Evolutionary conservation across 1,284 basidiomycete genomes (phyloP).

Genomic region (Pseudozyma pruni): DNA sequence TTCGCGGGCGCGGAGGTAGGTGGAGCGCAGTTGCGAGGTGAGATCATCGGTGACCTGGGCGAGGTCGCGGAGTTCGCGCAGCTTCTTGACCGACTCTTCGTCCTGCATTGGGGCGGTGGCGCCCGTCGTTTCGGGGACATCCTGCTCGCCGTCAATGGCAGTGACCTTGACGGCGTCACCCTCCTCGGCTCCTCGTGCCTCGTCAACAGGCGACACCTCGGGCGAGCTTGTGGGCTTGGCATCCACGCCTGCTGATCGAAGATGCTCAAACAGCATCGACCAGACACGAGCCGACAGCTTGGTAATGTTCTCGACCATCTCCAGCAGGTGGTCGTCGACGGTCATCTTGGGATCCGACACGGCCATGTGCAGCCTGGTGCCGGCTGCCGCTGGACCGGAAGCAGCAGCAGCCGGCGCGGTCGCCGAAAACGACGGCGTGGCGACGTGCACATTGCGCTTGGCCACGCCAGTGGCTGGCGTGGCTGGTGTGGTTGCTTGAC

Average conservation of each 20-base stretch:
- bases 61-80: constrained; percentile 30
- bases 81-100: constrained; percentile 1
- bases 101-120: background rate
- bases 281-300: constrained; percentile 53
- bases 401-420: constrained; percentile 17
- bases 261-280: constrained; percentile 54
- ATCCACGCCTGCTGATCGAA: constrained; percentile 30
- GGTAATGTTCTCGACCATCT: constrained; percentile 57
- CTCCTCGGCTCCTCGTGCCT: background rate
- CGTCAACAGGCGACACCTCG: constrained; percentile 7
- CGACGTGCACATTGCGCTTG: constrained; percentile 6
- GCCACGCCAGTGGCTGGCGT: constrained; percentile 15
- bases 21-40: constrained; percentile 43
- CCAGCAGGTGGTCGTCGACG: constrained; percentile 54
- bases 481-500: constrained; percentile 25
- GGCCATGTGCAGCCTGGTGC: constrained; percentile 17
- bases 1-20: constrained; percentile 35
- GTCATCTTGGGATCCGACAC: constrained; percentile 27
- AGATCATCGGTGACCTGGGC: constrained; percentile 38
- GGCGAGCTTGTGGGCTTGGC: constrained; percentile 1
- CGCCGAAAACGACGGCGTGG: constrained; percentile 12
- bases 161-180: background rate
- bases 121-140: constrained; percentile 3
- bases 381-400: constrained; percentile 11
- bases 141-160: constrained; percentile 10